Base-by-base conservation (phyloP, 495 filamentous ascomycete genomes). In the Darksidea phi region DNA sequence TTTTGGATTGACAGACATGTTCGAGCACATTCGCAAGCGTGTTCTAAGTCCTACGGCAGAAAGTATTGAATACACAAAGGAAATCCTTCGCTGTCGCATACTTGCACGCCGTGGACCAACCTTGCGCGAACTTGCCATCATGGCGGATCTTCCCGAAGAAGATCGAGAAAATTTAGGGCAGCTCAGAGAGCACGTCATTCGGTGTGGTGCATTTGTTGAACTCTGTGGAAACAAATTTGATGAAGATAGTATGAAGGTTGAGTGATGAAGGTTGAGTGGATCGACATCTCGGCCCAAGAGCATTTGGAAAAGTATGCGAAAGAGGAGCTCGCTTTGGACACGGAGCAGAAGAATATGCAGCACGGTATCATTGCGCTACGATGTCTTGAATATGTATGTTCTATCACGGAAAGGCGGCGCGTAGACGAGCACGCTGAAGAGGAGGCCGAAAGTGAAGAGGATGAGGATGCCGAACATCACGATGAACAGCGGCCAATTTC, bases 41-140 rank as follows among this genome's bases (percentile, higher is more conserved):
- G 32, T 63, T n/a, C 45, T 63, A 1, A 25, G 49, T 17, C 45
- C 59, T 1, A n/a, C 12, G 1, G 13, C 51, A 1, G 43, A 50
- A 26, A 52, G 59, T 6, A 56, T 63, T 20, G 59, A 57, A n/a
- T 57, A 63, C 47, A 63, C 59, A 2, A 63, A 63, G 43, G 59
- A 63, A 28, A 63, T 63, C 28, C 36, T 63, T 8, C 52, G 59
- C 6, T 63, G 52, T 36, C 17, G 57, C 6, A 57, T 63, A 12
- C 15, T 63, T 1, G 59, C 49, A 5, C 43, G 20, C 20, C 43
- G 51, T 2, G 59, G 41, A 32, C 59, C 59, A 24, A 57, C 59
- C 8, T 49, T 63, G 54, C 46, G 54, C 3, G 59, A 63, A 21
- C 32, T 63, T 18, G 59, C 52, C 12, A 47, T 63, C 36, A 63